A percentile compares a stretch with the other conserved stretches of the same genome.
phyloP scores from a whole-genome alignment of 2,329 filamentous ascomycete species.

The Cladophialophora chaetospira region DNA sequence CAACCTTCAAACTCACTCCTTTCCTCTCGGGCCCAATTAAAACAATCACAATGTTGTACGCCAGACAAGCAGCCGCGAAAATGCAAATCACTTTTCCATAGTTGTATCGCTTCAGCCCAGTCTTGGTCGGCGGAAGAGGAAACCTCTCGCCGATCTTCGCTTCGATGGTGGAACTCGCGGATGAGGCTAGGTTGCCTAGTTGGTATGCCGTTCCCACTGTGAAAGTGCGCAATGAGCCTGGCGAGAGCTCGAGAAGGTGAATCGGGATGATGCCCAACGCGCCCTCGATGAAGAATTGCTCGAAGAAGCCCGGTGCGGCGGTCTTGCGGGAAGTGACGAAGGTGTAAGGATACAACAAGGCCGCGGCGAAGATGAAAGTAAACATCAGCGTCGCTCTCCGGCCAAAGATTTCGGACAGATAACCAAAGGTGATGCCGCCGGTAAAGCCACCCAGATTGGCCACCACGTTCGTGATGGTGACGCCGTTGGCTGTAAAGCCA shows the following conservation, averaged over 20 bases:
- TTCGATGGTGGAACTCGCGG: slow-evolving; percentile 72
- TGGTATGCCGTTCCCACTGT: slow-evolving; percentile 66
- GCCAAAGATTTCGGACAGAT: slow-evolving; percentile 68
- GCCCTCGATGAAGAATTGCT: slow-evolving; percentile 77
- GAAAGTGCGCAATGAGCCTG: slow-evolving; percentile 62
- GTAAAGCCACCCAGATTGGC: slow-evolving; percentile 70
- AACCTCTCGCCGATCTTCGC: slow-evolving; percentile 73
- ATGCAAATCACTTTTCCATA: slow-evolving; percentile 87
- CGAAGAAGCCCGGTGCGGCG: slow-evolving; percentile 80
- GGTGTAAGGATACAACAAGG: slow-evolving; percentile 80
- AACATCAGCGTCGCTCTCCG: slow-evolving; percentile 69
- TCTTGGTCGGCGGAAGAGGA: slow-evolving; percentile 60
- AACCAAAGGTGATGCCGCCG: slow-evolving; percentile 69
- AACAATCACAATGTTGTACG: slow-evolving; percentile 57
- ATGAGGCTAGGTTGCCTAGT: slow-evolving; percentile 63
- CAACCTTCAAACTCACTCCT: slow-evolving; percentile 50
- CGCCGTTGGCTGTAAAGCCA: slow-evolving; percentile 56
- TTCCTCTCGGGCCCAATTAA: slow-evolving; percentile 52
- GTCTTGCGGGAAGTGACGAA: slow-evolving; percentile 65
- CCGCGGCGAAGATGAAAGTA: slow-evolving; percentile 67
- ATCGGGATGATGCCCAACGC: slow-evolving; percentile 76
- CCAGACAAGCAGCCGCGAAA: slow-evolving; percentile 83
- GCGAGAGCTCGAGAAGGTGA: slow-evolving; percentile 66
- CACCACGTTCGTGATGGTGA: slow-evolving; percentile 73
- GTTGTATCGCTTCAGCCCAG: slow-evolving; percentile 59